phyloP scores from a whole-genome alignment of 163 green algal genomes.

The Trebouxia gelatinosa region DNA sequence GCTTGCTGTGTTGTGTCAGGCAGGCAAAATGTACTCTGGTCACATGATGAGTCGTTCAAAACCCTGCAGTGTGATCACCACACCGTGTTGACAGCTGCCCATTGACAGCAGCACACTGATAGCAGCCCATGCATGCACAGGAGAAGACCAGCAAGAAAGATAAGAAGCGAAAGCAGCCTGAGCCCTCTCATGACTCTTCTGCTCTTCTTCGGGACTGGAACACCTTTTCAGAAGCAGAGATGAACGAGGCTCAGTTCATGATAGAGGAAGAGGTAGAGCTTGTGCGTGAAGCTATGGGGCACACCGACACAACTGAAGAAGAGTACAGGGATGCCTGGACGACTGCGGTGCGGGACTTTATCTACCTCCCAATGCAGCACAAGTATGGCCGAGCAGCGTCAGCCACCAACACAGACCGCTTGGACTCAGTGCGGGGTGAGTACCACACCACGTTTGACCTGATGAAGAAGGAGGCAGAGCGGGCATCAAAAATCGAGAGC shows the following conservation, averaged over 20 bases:
- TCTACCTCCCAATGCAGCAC: constrained; percentile 65
- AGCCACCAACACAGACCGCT: constrained; percentile 51
- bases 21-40: too few relatives aligned
- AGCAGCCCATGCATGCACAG: too few relatives aligned
- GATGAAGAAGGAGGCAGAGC: constrained; percentile 75
- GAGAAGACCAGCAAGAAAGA: constrained; percentile 22
- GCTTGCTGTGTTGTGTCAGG: too few relatives aligned
- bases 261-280: constrained; percentile 54
- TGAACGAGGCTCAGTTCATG: background rate
- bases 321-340: constrained; percentile 68
- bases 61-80: too few relatives aligned
- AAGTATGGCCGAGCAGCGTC: constrained; percentile 61
- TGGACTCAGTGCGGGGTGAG: constrained; percentile 41
- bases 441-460: constrained; percentile 33
- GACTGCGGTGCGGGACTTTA: constrained; percentile 60
- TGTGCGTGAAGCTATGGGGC: constrained; percentile 53
- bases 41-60: too few relatives aligned
- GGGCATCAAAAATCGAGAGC: constrained; percentile 73
- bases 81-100: too few relatives aligned
- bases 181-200: background rate
- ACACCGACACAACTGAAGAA: constrained; percentile 40
- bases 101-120: too few relatives aligned
- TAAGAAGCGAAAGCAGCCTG: constrained; percentile 8
- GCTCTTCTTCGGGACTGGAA: background rate
- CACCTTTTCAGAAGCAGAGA: background rate